Base-by-base conservation (phyloP, 768 basidiomycete species). In the Collybia sp. region DNA sequence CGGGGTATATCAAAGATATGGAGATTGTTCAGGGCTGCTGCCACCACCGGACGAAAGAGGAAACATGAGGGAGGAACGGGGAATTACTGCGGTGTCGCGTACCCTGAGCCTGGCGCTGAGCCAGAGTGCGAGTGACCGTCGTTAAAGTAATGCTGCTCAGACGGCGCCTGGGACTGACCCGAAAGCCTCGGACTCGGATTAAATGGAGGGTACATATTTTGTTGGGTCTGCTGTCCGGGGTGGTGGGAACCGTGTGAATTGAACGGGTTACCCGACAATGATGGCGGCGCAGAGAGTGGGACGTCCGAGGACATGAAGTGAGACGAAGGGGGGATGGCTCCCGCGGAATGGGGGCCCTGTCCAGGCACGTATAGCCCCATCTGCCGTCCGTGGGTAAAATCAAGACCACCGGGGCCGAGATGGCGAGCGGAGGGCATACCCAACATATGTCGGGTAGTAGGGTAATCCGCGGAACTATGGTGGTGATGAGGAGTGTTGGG, bases 231-330 rank as follows among this genome's bases (percentile, higher is more conserved):
- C 16, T 58, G 53, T 15, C 58, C 56, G 3, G 61, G 52, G 32
- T 60, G 57, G 42, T 65, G 66, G 20, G 64, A 63, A 34, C 25
- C 25, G 53, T 49, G 42, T 65, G 63, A 58, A 18, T 64, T 66
- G 52, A 71, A 76, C 2, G 71, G 69, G 52, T 73, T 71, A 45
- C 61, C 63, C 25, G 76, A 66, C 52, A 79, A 60, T 42, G 79
- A 69, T 16, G 77, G 66, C 0, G 77, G 71, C 5, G 79, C 75
- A 15, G 79, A 75, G 54, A 80, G 66, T 8, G 80, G 77, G 16
- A 79, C 67, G 16, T 70, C 70, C 40, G 68, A 67, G 44, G 65
- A 57, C 49, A 67, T 59, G 56, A 68, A 70, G 43, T 67, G 64
- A 19, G 64, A 18, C 35, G 35, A 59, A 17, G 67, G 58, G 6